Conservation (phyloP, 768 basidiomycete genomes). For the Suillus subalutaceus region DNA sequence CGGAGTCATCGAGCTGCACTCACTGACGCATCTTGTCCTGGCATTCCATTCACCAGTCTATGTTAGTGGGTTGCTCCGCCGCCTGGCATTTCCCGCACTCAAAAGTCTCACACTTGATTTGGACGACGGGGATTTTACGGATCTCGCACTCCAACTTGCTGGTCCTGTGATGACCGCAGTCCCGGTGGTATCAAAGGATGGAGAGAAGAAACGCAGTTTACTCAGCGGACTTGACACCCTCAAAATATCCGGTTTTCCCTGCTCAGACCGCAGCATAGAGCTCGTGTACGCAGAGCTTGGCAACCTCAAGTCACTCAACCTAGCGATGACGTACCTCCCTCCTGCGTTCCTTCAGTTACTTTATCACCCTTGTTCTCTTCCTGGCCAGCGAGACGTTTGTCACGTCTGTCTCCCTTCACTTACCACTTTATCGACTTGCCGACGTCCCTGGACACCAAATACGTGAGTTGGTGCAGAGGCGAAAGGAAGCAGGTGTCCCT, state of each 20-base stretch:
- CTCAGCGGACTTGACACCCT: conserved; percentile 53
- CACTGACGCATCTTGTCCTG: conserved; percentile 41
- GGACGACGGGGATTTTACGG: conserved; percentile 54
- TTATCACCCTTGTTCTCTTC: not conserved
- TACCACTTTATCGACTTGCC: conserved; percentile 46
- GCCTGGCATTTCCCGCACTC: conserved; percentile 39
- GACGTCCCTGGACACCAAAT: conserved; percentile 46
- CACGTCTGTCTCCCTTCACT: conserved; percentile 52
- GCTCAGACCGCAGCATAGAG: conserved; percentile 35
- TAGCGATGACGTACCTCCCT: conserved; percentile 40
- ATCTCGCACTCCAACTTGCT: conserved; percentile 47
- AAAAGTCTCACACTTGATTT: conserved; percentile 52
- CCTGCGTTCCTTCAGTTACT: conserved; percentile 30
- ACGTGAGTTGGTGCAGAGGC: conserved; percentile 46
- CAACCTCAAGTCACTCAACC: conserved; percentile 46
- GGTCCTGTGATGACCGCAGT: conserved; percentile 25
- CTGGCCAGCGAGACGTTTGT: conserved; percentile 6
- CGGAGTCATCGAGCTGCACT: conserved; percentile 30
- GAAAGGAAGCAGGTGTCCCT: conserved; percentile 46
- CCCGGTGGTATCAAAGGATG: conserved; percentile 32
- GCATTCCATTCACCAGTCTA: conserved; percentile 57
- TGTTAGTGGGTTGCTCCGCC: conserved; percentile 24
- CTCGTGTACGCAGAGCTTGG: conserved; percentile 50
- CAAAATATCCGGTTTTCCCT: conserved; percentile 55
- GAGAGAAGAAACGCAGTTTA: conserved; percentile 35